A percentile compares a stretch with the other conserved stretches of the same genome.
Evolutionary conservation across 2,329 filamentous ascomycete species (phyloP).

Genomic region (Colletotrichum endophyticum): DNA sequence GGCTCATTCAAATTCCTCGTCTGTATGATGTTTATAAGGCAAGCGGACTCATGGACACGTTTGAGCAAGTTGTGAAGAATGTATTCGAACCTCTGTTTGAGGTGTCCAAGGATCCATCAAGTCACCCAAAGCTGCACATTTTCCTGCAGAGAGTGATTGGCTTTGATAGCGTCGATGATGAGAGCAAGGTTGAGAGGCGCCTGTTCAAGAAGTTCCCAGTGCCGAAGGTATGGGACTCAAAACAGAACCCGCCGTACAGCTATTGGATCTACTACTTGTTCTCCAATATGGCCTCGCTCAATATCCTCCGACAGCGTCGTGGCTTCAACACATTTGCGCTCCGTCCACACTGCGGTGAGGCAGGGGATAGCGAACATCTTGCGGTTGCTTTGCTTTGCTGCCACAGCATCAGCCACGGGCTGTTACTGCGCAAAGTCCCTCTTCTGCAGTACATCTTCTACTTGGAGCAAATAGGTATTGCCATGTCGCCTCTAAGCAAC

Average conservation of each 20-base stretch:
- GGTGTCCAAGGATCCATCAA: constrained; percentile 84
- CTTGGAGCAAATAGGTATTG: constrained; percentile 95
- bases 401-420: constrained; percentile 95
- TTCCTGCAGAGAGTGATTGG: constrained; percentile 96
- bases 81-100: constrained; percentile 94
- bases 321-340: constrained; percentile 96
- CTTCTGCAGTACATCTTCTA: constrained; percentile 97
- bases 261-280: constrained; percentile 99
- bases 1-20: constrained; percentile 94
- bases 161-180: constrained; percentile 97
- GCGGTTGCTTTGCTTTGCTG: constrained; percentile 90
- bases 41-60: constrained; percentile 83
- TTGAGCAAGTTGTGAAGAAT: constrained; percentile 89
- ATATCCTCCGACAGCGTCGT: constrained; percentile 86
- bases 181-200: constrained; percentile 93
- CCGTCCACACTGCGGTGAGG: constrained; percentile 94
- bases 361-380: constrained; percentile 94
- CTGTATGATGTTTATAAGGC: constrained; percentile 96
- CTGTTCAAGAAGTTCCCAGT: constrained; percentile 96
- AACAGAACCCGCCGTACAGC: constrained; percentile 96
- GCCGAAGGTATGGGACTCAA: constrained; percentile 85
- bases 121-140: constrained; percentile 90
- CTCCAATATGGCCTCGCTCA: constrained; percentile 90
- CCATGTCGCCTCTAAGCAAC: constrained; percentile 99
- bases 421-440: constrained; percentile 91